Evolutionary conservation across 257 asterid species (phyloP).

Genomic region (Scutellaria galericulata): DNA sequence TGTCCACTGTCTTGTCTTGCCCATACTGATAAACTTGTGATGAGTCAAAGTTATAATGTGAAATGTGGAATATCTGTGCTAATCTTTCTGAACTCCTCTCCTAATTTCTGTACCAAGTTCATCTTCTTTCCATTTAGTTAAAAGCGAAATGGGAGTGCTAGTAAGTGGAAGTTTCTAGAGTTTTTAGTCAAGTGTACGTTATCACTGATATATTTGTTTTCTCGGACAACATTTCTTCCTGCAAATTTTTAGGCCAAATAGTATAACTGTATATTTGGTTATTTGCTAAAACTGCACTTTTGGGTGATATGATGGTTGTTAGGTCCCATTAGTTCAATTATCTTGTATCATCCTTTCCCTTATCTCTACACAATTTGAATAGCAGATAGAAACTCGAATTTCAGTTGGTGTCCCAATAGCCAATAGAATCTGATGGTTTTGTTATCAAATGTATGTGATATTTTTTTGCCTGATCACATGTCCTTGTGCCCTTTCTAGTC

Average conservation of each 20-base stretch:
- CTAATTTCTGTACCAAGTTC: not conserved
- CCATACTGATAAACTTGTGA: too few relatives aligned
- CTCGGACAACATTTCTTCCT: not conserved
- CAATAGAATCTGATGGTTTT: too few relatives aligned
- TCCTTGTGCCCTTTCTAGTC: not conserved
- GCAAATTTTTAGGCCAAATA: not conserved
- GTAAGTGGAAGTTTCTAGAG: slow-evolving; percentile 11
- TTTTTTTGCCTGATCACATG: not conserved
- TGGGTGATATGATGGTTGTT: not conserved
- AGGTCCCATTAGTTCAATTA: too few relatives aligned
- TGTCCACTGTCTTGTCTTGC: too few relatives aligned
- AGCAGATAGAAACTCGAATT: too few relatives aligned
- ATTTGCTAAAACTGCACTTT: not conserved
- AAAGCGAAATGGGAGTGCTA: not conserved
- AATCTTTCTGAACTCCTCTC: not conserved
- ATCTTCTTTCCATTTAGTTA: not conserved
- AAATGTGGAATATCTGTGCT: not conserved
- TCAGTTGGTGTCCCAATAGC: too few relatives aligned
- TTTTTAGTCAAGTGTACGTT: not conserved
- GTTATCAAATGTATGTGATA: too few relatives aligned
- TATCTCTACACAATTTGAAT: too few relatives aligned
- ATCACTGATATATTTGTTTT: not conserved
- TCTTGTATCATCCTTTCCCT: too few relatives aligned
- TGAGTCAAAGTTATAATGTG: too few relatives aligned
- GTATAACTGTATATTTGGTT: not conserved